phyloP scores from a whole-genome alignment of 2,329 filamentous ascomycete genomes.

The Aureobasidium sp. region DNA sequence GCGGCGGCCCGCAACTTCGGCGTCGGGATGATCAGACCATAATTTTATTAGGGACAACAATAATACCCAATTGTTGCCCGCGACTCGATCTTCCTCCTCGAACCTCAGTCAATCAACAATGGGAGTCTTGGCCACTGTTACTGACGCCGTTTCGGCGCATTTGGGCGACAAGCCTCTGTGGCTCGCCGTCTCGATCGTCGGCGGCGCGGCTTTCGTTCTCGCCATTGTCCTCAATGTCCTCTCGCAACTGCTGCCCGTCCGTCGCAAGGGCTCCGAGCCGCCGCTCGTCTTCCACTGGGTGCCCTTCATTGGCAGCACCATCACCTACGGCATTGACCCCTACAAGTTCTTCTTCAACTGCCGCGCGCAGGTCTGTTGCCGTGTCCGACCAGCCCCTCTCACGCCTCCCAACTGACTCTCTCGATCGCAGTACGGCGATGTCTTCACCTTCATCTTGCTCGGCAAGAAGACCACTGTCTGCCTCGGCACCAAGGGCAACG shows the following conservation, averaged over 20 bases:
- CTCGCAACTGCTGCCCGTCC: conserved; percentile 63
- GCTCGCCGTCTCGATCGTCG: conserved; percentile 29
- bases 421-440: conserved; percentile 64
- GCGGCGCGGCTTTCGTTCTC: conserved; percentile 43
- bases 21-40: conserved; percentile 4
- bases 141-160: background rate
- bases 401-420: conserved; percentile 6
- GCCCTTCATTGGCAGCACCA: conserved; percentile 76
- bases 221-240: conserved; percentile 71
- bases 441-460: conserved; percentile 82
- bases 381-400: background rate
- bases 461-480: conserved; percentile 86
- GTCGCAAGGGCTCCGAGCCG: conserved; percentile 62
- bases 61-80: background rate
- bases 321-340: conserved; percentile 92
- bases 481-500: conserved; percentile 74
- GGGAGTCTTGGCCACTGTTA: conserved; percentile 9
- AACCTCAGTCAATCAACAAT: conserved; percentile 2
- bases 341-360: conserved; percentile 73
- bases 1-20: background rate
- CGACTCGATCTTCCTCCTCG: background rate
- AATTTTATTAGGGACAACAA: conserved; percentile 9
- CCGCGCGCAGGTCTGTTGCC: conserved; percentile 60
- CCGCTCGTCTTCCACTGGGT: conserved; percentile 60
- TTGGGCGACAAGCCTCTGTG: conserved; percentile 13